Evolutionary conservation across 257 asterid genomes (phyloP), one percentile per base, ranked within the genome.

Genomic region (Solanum clarkiae): DNA sequence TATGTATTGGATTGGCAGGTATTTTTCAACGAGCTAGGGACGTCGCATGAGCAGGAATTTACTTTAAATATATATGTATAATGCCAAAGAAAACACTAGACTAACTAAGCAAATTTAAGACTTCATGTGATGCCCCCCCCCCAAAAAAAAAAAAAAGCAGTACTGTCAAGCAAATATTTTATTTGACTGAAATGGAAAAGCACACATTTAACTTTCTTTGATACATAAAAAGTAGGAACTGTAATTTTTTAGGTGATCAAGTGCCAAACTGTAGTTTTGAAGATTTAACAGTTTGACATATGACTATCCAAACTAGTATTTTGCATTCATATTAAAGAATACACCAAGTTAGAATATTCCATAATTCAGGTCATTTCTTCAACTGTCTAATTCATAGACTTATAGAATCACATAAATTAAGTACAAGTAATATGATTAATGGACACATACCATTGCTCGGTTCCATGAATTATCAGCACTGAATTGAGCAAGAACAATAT

Each of bases 381-480:
- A 51, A 77, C 26, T 77, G 82, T 26, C 16, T 53, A 9, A 26
- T 9, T 40, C 79, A 70, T 8, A 26, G 82, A 47, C 24, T 53
- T 51, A 10, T 26, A 45, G 24, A 47, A 2, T 47, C 26, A 51
- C 17, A 11, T 53, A 53, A 7, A 53, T 79, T 6, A 69, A 84
- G 65, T 54, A 70, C 13, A 12, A 69, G 24, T 1, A 69, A 84
- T 53, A 40, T 2, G 15, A 60, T 83, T 36, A 83, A 9, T 20
- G 54, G 62, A 42, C 51, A n/a, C 98, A 93, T 88, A 97, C 99
- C 98, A 97, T 91, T 77, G 98, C 99, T 42, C 99, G 97, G 89
- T 97, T 97, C 99, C 99, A 97, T 69, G 99, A 94, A 86, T 95
- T 93, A 90, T 95, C 99, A 0, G 93, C 96, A 88, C 93, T 94